Percentiles rank a stretch among this genome's conserved stretches.
Evolutionary conservation across 2,329 filamentous ascomycete genomes (phyloP).

Genomic region (Thelonectria discophora): DNA sequence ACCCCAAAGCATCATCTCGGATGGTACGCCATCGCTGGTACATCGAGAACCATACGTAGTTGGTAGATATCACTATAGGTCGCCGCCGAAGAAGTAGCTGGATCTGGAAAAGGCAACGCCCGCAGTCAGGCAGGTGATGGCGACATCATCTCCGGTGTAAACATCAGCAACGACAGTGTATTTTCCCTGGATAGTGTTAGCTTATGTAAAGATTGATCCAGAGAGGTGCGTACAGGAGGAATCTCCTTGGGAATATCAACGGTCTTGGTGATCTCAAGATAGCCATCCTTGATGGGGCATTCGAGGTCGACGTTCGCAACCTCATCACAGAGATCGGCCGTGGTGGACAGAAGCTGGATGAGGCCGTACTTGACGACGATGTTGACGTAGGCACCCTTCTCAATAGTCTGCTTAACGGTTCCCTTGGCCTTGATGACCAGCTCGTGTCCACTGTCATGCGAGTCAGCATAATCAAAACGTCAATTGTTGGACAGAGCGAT

Average conservation of each 20-base stretch:
- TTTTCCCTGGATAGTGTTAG: slow-evolving; percentile 70
- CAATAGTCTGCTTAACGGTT: slow-evolving; percentile 75
- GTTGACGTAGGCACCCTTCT: slow-evolving; percentile 81
- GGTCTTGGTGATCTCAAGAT: slow-evolving; percentile 77
- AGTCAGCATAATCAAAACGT: slow-evolving; percentile 35
- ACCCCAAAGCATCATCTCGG: slow-evolving; percentile 17
- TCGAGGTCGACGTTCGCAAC: slow-evolving; percentile 86
- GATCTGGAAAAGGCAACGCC: slow-evolving; percentile 66
- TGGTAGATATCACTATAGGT: slow-evolving; percentile 46
- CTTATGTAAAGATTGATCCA: neutral
- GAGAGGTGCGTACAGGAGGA: slow-evolving; percentile 75
- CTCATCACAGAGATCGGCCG: slow-evolving; percentile 87
- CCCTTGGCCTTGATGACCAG: slow-evolving; percentile 84
- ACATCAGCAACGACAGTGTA: slow-evolving; percentile 92
- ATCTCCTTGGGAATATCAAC: slow-evolving; percentile 88
- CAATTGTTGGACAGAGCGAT: slow-evolving; percentile 20
- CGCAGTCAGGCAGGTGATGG: slow-evolving; percentile 88
- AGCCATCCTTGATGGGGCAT: slow-evolving; percentile 86
- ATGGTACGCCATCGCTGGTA: slow-evolving; percentile 9
- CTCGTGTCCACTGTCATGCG: slow-evolving; percentile 70
- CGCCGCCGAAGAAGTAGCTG: slow-evolving; percentile 50
- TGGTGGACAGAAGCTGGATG: slow-evolving; percentile 85
- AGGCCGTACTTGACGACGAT: slow-evolving; percentile 93
- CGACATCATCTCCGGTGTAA: slow-evolving; percentile 73
- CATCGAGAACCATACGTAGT: slow-evolving; percentile 19